Conservation (phyloP, 1,284 basidiomycete species). For the Chiua sp. region DNA sequence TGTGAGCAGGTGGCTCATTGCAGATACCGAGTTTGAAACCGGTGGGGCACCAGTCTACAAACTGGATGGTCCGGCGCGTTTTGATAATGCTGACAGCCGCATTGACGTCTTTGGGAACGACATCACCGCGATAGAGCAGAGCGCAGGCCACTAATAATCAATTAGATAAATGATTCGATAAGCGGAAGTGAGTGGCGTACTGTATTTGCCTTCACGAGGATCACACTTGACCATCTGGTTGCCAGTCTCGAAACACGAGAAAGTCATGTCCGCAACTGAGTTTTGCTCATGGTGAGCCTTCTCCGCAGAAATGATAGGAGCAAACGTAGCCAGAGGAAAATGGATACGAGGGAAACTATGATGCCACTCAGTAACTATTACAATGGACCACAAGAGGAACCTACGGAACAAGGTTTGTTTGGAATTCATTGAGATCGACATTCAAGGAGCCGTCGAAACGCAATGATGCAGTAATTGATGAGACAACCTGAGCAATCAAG, state of each 20-base stretch:
- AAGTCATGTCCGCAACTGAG: conserved; percentile 93
- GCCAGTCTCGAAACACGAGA: conserved; percentile 91
- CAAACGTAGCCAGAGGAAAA: conserved; percentile 92
- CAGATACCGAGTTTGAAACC: conserved; percentile 92
- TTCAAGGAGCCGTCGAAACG: conserved; percentile 90
- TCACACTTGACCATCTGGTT: conserved; percentile 93
- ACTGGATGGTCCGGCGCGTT: conserved; percentile 84
- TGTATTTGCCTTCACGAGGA: conserved; percentile 86
- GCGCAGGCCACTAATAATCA: conserved; percentile 67
- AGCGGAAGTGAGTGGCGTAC: conserved; percentile 45
- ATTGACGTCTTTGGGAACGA: conserved; percentile 91
- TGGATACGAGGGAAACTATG: conserved; percentile 78
- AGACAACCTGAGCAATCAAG: conserved; percentile 90
- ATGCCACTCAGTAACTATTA: conserved; percentile 37
- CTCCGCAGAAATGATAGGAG: conserved; percentile 84
- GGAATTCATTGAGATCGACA: conserved; percentile 94
- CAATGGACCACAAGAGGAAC: conserved; percentile 21
- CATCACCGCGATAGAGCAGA: conserved; percentile 83
- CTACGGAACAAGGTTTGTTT: conserved; percentile 87
- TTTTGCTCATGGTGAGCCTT: conserved; percentile 92
- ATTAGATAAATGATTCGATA: conserved; percentile 12
- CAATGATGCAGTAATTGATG: conserved; percentile 74
- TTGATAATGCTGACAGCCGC: conserved; percentile 87
- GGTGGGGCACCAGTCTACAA: conserved; percentile 92
- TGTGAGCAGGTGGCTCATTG: conserved; percentile 86